Evolutionary conservation across 2,329 filamentous ascomycete genomes (phyloP), one percentile per base, ranked within the genome.

Genomic region (Penicillium sp.): DNA sequence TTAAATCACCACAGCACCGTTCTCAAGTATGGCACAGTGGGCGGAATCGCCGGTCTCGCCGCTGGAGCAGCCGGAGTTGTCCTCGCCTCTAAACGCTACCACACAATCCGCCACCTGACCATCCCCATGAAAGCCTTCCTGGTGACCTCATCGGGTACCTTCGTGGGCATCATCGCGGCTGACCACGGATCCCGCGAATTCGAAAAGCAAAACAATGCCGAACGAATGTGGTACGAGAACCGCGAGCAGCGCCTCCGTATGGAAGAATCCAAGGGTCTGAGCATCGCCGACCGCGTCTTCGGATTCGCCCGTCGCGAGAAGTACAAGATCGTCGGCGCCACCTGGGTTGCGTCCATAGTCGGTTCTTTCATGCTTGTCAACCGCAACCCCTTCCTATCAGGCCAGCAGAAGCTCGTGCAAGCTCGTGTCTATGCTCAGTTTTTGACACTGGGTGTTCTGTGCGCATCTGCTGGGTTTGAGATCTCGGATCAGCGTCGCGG

Each of bases 361-460:
- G 76, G 88, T 43, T 88, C 90, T 5, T 84, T 95, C 64, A 86
- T 82, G 54, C 73, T 96, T 29, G 91, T 97, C 62, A 86, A 89
- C 70, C 85, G 91, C 61, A 91, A 91, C 73, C 87, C 84, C 63
- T 90, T 88, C 72, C 81, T 96, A 47, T 85, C 83, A 49, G 87
- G 86, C 2, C 79, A 84, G 59, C 93, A 97, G 81, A 96, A 96
- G 82, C 79, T 97, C 22, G 93, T 97, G 16, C 93, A 97, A 82
- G 93, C 92, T 24, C 88, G 93, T 84, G 89, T 97, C 63, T 96
- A 96, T 77, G 93, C 93, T 3, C 93, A 97, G 80, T 91, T 90
- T 6, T 79, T 96, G 67, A 96, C 93, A 5, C 80, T 97, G 47
- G 90, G 88, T 62, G 91, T 96, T 51, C 81, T 97, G 55, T 84